A percentile compares a stretch with the other conserved stretches of the same genome.
These are phyloP conservation scores for Trichosporon sp. DNA, from an alignment of 1,284 basidiomycete species.

Conservation along the genomic window DNA sequence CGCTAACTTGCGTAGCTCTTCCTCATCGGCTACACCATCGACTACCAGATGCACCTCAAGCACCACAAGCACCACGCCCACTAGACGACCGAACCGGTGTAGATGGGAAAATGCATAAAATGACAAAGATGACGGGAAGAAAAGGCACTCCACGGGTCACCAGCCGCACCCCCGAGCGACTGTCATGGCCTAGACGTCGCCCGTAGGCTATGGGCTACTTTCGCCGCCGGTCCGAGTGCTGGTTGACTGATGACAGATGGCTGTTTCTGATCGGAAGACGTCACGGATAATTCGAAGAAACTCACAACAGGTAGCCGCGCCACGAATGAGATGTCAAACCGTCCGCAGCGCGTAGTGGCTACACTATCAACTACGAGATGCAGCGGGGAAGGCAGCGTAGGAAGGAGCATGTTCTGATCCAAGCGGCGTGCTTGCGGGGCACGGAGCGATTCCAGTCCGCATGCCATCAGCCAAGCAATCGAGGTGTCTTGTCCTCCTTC, in stretches of 20 bases:
- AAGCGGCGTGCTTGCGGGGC: not conserved
- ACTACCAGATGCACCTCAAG: constrained; percentile 70
- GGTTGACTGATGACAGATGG: not conserved
- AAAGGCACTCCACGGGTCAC: not conserved
- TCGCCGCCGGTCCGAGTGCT: not conserved
- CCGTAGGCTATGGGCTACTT: not conserved
- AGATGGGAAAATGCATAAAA: constrained; percentile 20
- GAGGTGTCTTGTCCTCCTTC: not conserved
- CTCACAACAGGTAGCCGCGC: not conserved
- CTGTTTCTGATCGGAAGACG: not conserved
- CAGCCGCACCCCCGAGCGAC: no score
- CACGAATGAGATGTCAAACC: not conserved
- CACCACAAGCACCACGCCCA: constrained; percentile 56
- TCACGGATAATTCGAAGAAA: not conserved
- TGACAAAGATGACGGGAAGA: constrained; percentile 5
- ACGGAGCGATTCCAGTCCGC: not conserved
- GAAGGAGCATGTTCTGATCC: no score
- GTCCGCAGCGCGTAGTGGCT: not conserved
- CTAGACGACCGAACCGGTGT: constrained; percentile 34
- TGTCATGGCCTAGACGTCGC: not conserved
- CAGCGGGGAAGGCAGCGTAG: not conserved
- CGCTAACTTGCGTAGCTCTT: constrained; percentile 60
- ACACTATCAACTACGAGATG: not conserved
- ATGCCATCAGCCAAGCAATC: not conserved
- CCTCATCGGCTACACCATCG: constrained; percentile 81